phyloP scores from a whole-genome alignment of 192 early-diverging fungal genomes.

The Coemansia sp. region DNA sequence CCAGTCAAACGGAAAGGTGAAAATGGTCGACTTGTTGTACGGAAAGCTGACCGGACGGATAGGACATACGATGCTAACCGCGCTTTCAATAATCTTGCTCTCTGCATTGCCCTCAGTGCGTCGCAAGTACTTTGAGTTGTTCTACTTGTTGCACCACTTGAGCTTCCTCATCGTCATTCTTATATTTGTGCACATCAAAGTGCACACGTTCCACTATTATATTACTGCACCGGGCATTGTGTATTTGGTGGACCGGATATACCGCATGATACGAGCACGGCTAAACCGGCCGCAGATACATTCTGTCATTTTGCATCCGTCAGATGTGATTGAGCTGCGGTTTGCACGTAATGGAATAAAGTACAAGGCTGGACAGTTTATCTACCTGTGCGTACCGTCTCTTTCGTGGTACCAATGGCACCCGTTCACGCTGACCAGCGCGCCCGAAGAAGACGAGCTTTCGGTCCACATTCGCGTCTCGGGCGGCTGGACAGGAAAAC shows the following conservation, averaged over 20 bases:
- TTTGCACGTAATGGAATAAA: slow-evolving; percentile 62
- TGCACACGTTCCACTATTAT: slow-evolving; percentile 73
- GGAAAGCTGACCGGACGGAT: slow-evolving; percentile 64
- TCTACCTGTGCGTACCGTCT: slow-evolving; percentile 71
- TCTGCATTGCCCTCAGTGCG: slow-evolving; percentile 33
- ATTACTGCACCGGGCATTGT: slow-evolving; percentile 60
- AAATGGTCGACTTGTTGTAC: slow-evolving; percentile 53
- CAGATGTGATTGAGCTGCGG: slow-evolving; percentile 76
- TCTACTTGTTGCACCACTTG: slow-evolving; percentile 82
- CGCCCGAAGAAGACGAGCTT: slow-evolving; percentile 72
- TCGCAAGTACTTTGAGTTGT: slow-evolving; percentile 60
- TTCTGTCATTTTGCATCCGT: slow-evolving; percentile 80
- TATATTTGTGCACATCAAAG: slow-evolving; percentile 68
- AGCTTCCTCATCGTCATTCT: slow-evolving; percentile 71
- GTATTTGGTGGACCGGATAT: slow-evolving; percentile 67
- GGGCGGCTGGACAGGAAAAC: slow-evolving; percentile 70
- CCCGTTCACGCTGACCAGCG: slow-evolving; percentile 80
- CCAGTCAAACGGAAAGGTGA: slow-evolving; percentile 20
- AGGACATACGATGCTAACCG: slow-evolving; percentile 56
- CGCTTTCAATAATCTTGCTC: slow-evolving; percentile 15
- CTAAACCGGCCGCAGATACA: slow-evolving; percentile 64
- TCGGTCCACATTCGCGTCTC: slow-evolving; percentile 73
- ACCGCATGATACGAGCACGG: slow-evolving; percentile 63
- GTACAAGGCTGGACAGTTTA: slow-evolving; percentile 70
- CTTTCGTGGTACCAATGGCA: slow-evolving; percentile 73